Evolutionary conservation across 225 moss, liverwort and hornwort genomes (phyloP).

Genomic region (Climacium dendroides): DNA sequence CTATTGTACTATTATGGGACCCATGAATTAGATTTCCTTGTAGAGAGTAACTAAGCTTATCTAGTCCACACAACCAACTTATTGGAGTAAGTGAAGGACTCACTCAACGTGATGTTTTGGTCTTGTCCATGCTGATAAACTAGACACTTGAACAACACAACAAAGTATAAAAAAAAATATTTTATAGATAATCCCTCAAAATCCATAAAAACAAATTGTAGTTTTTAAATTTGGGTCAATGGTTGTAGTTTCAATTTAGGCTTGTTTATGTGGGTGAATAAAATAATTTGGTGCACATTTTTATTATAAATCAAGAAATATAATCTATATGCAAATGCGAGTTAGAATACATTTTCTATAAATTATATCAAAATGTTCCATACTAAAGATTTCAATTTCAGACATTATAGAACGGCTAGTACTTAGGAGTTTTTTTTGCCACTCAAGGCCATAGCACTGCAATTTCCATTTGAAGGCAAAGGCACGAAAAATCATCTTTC

Average conservation of each 20-base stretch:
- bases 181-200: no score
- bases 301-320: no score
- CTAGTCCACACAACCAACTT: neutral
- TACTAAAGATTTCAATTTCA: neutral
- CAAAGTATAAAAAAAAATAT: neutral
- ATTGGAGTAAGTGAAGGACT: neutral
- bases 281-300: no score
- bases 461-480: neutral
- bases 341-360: neutral
- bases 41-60: neutral
- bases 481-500: neutral
- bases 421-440: neutral
- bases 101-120: neutral
- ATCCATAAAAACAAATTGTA: no score
- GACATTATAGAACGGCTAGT: rapidly evolving
- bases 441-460: rapidly evolving
- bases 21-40: neutral
- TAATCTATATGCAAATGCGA: rapidly evolving
- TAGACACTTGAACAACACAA: neutral
- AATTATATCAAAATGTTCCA: neutral
- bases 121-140: neutral
- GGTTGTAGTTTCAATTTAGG: no score
- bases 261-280: no score
- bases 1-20: rapidly evolving
- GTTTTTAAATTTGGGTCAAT: no score